Percentiles rank a stretch among this genome's conserved stretches.
phyloP scores from a whole-genome alignment of 805 yeast genomes.

The Cyberlindnera sargentensis region DNA sequence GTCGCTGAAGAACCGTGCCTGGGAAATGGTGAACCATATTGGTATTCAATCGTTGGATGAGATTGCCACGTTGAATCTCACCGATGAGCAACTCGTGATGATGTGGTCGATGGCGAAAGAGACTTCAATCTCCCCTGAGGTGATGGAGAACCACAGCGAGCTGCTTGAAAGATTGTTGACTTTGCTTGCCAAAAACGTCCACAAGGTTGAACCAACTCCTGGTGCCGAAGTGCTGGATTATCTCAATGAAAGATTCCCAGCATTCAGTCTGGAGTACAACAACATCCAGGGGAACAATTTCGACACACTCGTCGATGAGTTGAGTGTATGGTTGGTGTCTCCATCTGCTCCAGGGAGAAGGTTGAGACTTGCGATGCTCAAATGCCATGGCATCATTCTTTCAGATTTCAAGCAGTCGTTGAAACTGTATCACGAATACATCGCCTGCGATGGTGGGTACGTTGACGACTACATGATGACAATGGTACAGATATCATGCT shows the following conservation, averaged over 20 bases:
- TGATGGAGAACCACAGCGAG: neutral
- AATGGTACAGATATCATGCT: slow-evolving; percentile 34
- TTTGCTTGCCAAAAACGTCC: neutral
- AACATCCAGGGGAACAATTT: no score
- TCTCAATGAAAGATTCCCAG: neutral
- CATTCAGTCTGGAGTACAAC: no score
- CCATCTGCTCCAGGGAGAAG: no score
- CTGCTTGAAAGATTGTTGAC: slow-evolving; percentile 1
- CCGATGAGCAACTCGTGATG: slow-evolving; percentile 4
- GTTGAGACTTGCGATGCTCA: slow-evolving; percentile 6
- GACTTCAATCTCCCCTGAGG: neutral
- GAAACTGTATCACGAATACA: slow-evolving; percentile 26
- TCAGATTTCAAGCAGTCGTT: slow-evolving; percentile 7
- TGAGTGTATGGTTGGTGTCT: neutral
- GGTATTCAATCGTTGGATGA: slow-evolving; percentile 10
- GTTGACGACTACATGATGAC: slow-evolving; percentile 35
- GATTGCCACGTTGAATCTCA: slow-evolving; percentile 3
- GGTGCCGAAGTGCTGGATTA: neutral
- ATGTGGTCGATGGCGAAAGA: slow-evolving; percentile 7
- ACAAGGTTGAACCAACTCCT: neutral
- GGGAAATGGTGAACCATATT: slow-evolving; percentile 6
- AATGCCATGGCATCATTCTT: slow-evolving; percentile 11
- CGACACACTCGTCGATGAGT: no score
- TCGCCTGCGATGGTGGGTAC: slow-evolving; percentile 33
- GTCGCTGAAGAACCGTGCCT: slow-evolving; percentile 5